Evolutionary conservation across 1,284 basidiomycete genomes (phyloP).

Genomic region (Singerocomus rubriflavus): DNA sequence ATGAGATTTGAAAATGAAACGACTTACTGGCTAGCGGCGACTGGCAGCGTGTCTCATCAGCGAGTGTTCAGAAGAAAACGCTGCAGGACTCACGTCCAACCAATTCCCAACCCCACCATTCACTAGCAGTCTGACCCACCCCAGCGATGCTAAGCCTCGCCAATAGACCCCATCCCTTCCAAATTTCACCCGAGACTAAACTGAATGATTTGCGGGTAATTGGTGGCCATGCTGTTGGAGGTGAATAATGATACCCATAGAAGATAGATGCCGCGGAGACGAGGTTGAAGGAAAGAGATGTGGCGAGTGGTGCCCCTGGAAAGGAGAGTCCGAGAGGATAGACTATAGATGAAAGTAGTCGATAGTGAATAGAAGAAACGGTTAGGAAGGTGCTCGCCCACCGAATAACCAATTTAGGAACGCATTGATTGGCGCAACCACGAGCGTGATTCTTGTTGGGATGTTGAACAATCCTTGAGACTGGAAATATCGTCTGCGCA

Average conservation of each 20-base stretch:
- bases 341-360: slow-evolving; percentile 52
- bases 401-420: slow-evolving; percentile 86
- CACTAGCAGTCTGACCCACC: slow-evolving; percentile 64
- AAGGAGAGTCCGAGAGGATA: slow-evolving; percentile 83
- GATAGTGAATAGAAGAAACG: slow-evolving; percentile 4
- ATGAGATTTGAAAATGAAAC: background rate
- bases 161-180: slow-evolving; percentile 71
- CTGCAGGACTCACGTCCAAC: slow-evolving; percentile 46
- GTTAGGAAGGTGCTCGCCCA: slow-evolving; percentile 25
- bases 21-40: slow-evolving; percentile 58
- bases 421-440: slow-evolving; percentile 87
- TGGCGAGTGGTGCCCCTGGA: slow-evolving; percentile 90
- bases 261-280: slow-evolving; percentile 66
- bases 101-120: slow-evolving; percentile 94
- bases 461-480: slow-evolving; percentile 86
- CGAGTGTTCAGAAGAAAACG: background rate
- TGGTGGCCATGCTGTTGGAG: slow-evolving; percentile 66
- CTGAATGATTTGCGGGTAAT: slow-evolving; percentile 40
- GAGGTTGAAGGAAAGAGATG: slow-evolving; percentile 86
- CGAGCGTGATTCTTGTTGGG: slow-evolving; percentile 82
- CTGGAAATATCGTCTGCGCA: slow-evolving; percentile 78
- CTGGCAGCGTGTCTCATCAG: slow-evolving; percentile 25
- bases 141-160: slow-evolving; percentile 77
- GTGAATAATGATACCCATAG: slow-evolving; percentile 75
- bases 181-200: slow-evolving; percentile 64